Evolutionary conservation across 257 asterid genomes (phyloP).

Genomic region (Nicotiana benthamiana): DNA sequence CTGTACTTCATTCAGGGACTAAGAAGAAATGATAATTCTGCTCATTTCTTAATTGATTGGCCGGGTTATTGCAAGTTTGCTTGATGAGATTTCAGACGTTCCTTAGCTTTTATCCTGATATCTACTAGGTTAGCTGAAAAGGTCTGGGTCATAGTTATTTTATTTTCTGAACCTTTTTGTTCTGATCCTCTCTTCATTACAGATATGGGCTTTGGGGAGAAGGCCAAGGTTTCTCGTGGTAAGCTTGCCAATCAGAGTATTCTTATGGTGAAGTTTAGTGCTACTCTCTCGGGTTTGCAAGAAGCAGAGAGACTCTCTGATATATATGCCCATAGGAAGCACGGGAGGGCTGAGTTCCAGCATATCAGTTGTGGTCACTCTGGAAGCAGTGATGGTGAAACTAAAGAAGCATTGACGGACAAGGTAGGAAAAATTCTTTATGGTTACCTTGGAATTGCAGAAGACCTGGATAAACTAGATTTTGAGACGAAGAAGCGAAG

Average conservation of each 20-base stretch:
- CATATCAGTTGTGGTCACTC: conserved; percentile 15
- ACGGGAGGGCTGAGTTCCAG: conserved; percentile 34
- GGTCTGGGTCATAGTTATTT: not conserved
- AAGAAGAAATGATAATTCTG: not conserved
- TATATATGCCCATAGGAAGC: conserved; percentile 34
- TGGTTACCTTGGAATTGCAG: conserved; percentile 54
- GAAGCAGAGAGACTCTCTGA: conserved; percentile 53
- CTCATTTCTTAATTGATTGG: not conserved
- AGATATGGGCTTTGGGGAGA: conserved; percentile 54
- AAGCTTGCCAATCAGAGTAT: conserved; percentile 58
- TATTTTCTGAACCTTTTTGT: not conserved
- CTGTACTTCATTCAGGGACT: not conserved
- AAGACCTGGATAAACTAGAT: conserved; percentile 69
- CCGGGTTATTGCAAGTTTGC: not conserved
- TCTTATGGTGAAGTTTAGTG: conserved; percentile 51
- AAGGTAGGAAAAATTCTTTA: conserved; percentile 30
- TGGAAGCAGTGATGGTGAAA: conserved; percentile 10
- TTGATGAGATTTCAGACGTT: not conserved
- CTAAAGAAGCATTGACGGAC: conserved; percentile 8
- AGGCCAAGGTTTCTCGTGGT: conserved; percentile 48
- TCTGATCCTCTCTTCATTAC: conserved; percentile 3
- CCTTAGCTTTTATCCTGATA: not conserved
- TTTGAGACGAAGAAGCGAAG: conserved; percentile 49
- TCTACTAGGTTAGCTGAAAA: not conserved
- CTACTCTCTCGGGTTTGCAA: conserved; percentile 59